These are phyloP conservation scores for Penicillium samsonianum DNA, from an alignment of 495 filamentous ascomycete species.

Conservation along the genomic window DNA sequence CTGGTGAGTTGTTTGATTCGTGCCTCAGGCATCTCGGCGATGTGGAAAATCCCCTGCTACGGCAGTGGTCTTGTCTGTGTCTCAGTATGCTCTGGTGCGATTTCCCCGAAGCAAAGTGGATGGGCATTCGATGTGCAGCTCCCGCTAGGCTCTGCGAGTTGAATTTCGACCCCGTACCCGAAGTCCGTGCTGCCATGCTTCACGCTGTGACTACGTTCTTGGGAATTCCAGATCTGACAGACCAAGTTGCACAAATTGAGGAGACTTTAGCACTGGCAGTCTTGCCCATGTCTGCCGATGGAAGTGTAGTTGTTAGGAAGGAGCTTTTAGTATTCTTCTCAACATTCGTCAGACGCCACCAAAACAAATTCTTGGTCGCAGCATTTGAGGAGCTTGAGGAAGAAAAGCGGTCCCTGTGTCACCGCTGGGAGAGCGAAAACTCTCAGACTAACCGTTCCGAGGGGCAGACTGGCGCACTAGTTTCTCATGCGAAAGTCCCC, in stretches of 20 bases:
- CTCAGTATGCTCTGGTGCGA: slow-evolving; percentile 94
- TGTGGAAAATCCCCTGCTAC: slow-evolving; percentile 78
- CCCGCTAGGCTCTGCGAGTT: slow-evolving; percentile 76
- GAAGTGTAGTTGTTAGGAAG: slow-evolving; percentile 87
- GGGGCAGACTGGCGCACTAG: slow-evolving; percentile 14
- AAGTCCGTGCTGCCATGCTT: slow-evolving; percentile 90
- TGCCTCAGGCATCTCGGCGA: slow-evolving; percentile 82
- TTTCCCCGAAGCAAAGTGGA: slow-evolving; percentile 89
- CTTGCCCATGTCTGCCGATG: slow-evolving; percentile 85
- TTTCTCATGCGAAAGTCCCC: slow-evolving; percentile 28
- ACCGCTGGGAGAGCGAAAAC: slow-evolving; percentile 42
- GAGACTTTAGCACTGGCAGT: slow-evolving; percentile 82
- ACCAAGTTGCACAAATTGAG: slow-evolving; percentile 87
- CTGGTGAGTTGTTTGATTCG: slow-evolving; percentile 75
- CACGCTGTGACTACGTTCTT: slow-evolving; percentile 92
- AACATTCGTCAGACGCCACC: slow-evolving; percentile 84
- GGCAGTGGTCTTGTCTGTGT: slow-evolving; percentile 96
- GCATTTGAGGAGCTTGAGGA: slow-evolving; percentile 90
- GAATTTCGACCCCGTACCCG: slow-evolving; percentile 85
- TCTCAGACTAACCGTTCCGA: slow-evolving; percentile 22
- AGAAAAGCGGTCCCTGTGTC: slow-evolving; percentile 68
- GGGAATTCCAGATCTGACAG: slow-evolving; percentile 88
- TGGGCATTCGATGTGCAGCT: slow-evolving; percentile 80
- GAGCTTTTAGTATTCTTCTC: slow-evolving; percentile 94
- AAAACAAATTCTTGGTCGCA: slow-evolving; percentile 87